Evolutionary conservation across 1,139 yeast species (phyloP).

Genomic region (Saccharomyces pastorianus): DNA sequence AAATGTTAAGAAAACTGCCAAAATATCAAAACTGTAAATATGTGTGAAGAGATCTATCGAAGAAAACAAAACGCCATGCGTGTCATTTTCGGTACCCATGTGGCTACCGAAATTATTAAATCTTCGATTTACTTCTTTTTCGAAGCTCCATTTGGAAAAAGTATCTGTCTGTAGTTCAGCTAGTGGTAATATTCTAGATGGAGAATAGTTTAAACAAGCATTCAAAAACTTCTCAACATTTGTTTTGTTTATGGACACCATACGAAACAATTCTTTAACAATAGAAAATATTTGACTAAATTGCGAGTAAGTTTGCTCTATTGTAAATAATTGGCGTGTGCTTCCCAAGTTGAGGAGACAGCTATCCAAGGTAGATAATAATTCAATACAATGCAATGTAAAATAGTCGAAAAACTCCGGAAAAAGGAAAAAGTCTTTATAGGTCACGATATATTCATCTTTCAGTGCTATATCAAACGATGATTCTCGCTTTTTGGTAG

Average conservation of each 20-base stretch:
- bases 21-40: not conserved
- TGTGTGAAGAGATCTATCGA: slow-evolving; percentile 2
- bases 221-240: slow-evolving; percentile 18
- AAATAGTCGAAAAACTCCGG: slow-evolving; percentile 19
- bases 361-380: slow-evolving; percentile 6
- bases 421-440: slow-evolving; percentile 20
- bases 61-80: not conserved
- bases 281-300: slow-evolving; percentile 7
- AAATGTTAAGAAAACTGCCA: not conserved
- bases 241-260: slow-evolving; percentile 9
- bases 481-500: not conserved
- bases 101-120: not conserved
- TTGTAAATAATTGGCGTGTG: not conserved
- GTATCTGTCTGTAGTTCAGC: too few relatives aligned
- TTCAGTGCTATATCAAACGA: slow-evolving; percentile 8
- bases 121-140: not conserved
- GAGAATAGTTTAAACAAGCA: slow-evolving; percentile 21
- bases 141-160: not conserved
- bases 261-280: slow-evolving; percentile 10
- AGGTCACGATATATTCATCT: slow-evolving; percentile 18
- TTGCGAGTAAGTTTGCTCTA: slow-evolving; percentile 5
- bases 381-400: slow-evolving; percentile 12
- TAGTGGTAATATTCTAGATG: slow-evolving; percentile 3
- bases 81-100: not conserved
- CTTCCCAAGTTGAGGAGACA: slow-evolving; percentile 1